Evolutionary conservation across 148 eudicot species (phyloP).

Genomic region (Bassia scoparia): DNA sequence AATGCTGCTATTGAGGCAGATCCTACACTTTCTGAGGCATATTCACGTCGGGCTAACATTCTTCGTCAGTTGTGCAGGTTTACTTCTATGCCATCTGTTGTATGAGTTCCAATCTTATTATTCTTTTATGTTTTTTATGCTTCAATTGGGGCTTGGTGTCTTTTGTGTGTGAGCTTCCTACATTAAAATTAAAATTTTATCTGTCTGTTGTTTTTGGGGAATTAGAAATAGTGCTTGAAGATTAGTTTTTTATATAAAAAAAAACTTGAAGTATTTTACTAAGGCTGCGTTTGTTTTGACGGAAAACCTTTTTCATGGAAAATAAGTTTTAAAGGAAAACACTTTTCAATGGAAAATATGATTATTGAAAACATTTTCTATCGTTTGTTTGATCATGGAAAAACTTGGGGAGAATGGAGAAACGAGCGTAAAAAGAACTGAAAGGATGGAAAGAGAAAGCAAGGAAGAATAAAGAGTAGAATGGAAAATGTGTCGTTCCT

Average conservation of each 20-base stretch:
- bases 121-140: not conserved
- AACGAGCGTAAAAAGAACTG: too few species aligned
- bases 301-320: too few species aligned
- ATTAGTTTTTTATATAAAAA: not conserved
- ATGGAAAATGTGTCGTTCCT: too few species aligned
- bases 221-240: not conserved
- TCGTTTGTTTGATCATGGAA: too few species aligned
- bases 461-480: too few species aligned
- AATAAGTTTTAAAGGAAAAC: too few species aligned
- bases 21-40: slow-evolving; percentile 86
- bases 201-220: not conserved
- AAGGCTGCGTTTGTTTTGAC: too few species aligned
- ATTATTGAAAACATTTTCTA: too few species aligned
- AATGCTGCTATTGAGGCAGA: slow-evolving; percentile 96
- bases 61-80: slow-evolving; percentile 89
- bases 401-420: too few species aligned
- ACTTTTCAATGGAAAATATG: too few species aligned
- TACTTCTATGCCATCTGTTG: not conserved
- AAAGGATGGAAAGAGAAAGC: too few species aligned
- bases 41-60: slow-evolving; percentile 70
- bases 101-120: not conserved
- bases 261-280: too few species aligned
- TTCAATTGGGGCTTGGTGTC: not conserved
- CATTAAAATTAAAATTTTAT: not conserved
- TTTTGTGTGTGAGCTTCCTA: not conserved